Conservation (phyloP, 176 grass and related monocot genomes). For the Musa beccarii region DNA sequence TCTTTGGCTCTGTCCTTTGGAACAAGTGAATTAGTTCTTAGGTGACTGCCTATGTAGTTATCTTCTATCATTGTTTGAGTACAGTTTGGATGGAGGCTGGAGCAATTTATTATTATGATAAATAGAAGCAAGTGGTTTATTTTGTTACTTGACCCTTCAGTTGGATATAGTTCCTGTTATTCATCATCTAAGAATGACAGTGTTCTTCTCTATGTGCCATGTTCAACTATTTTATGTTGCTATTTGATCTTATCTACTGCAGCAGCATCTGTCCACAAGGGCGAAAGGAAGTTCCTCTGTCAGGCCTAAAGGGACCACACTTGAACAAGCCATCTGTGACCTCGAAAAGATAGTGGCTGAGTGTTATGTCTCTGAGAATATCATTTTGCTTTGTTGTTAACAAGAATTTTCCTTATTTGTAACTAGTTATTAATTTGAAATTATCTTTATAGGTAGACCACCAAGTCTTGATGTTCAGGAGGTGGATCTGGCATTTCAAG, state of each 20-base stretch:
- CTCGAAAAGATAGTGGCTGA: slow-evolving; percentile 74
- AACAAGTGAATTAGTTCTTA: background rate
- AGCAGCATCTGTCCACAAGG: slow-evolving; percentile 41
- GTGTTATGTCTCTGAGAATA: slow-evolving; percentile 43
- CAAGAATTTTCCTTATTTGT: slow-evolving; percentile 24
- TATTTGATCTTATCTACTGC: slow-evolving; percentile 26
- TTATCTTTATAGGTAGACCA: slow-evolving; percentile 57
- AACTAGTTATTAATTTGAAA: slow-evolving; percentile 27
- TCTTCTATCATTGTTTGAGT: background rate
- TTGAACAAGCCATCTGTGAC: slow-evolving; percentile 91
- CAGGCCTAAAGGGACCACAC: slow-evolving; percentile 86
- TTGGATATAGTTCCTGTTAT: no score
- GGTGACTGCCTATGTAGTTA: background rate
- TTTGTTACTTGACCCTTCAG: background rate
- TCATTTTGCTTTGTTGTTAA: background rate
- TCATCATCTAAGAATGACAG: background rate
- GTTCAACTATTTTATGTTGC: background rate
- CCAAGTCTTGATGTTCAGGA: slow-evolving; percentile 67
- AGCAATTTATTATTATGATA: background rate
- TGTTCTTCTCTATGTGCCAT: background rate
- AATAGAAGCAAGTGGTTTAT: background rate
- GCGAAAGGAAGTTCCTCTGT: slow-evolving; percentile 56
- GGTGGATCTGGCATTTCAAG: slow-evolving; percentile 57
- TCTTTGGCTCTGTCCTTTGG: background rate
- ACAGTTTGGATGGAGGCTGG: background rate